Evolutionary conservation across 352 stramenopile genomes (phyloP), one percentile per base, ranked within the genome.

Genomic region (Pythium phragmiticola): DNA sequence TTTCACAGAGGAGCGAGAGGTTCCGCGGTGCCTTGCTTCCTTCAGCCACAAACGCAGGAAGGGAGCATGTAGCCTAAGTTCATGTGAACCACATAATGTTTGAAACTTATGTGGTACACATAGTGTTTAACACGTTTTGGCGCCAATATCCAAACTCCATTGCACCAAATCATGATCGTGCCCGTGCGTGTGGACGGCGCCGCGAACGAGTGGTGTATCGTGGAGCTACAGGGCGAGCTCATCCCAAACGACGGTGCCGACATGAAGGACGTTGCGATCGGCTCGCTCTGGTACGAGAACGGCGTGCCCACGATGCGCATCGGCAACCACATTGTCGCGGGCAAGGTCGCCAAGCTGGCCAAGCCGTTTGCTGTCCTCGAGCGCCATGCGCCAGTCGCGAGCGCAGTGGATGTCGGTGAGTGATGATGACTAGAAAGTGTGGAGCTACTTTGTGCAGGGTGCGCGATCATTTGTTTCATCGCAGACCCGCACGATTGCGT

Each of bases 141-240:
- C 68, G 62, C 50, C 49, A 80, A 26, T 17, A 41, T 23, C 30
- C 41, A 36, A 6, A n/a, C 14, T 3, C 28, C 0, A 66, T 17
- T 6, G 14, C 13, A 7, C 33, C 7, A 13, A 8, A 65, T 12
- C 2, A 94, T 94, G 85, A 65, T 91, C 23, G 63, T 94, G 56
- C 78, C 83, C 0, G 68, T 94, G n/a, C 65, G 71, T 16, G 80
- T 90, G 41, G 76, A 92, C 45, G 78, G 68, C 46, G 82, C 80
- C 28, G 55, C 60, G 16, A 84, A 79, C 33, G 86, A 92, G 71
- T 95, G 87, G 87, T 92, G 78, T 65, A 60, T 95, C 45, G 69
- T 95, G 30, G 87, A 95, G 73, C 80, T 95, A 33, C 87, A 95
- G 57, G 87, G 87, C 19, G 74, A 93, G 37, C 50, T 95, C 3